A percentile compares a stretch with the other conserved stretches of the same genome.
Conservation (phyloP, 345 rosid species). For the Ceriops zippeliana region DNA sequence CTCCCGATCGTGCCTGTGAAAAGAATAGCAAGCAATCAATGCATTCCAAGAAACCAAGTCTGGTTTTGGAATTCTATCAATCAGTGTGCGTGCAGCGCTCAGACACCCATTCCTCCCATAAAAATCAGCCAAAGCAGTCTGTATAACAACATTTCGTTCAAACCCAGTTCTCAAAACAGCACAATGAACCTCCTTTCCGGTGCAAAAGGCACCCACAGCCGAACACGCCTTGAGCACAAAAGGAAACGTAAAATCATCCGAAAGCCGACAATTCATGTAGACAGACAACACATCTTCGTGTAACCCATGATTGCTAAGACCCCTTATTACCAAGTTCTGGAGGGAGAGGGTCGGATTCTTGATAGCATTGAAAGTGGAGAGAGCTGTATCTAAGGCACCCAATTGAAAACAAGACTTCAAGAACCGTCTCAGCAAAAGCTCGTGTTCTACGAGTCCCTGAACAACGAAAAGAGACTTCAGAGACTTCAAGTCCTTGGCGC, state of each 20-base stretch:
- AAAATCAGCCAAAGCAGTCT: constrained; percentile 20
- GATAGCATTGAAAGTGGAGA: constrained; percentile 27
- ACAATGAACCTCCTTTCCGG: constrained; percentile 39
- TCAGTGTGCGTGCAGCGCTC: constrained; percentile 11
- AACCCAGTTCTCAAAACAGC: constrained; percentile 42
- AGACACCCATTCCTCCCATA: constrained; percentile 18
- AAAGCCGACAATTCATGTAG: constrained; percentile 26
- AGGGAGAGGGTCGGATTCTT: constrained; percentile 16
- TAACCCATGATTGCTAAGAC: constrained; percentile 33
- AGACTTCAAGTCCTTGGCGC: constrained; percentile 27
- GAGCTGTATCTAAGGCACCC: constrained; percentile 34
- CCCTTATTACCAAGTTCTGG: constrained; percentile 40
- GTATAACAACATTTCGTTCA: constrained; percentile 34
- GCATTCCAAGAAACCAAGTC: constrained; percentile 31
- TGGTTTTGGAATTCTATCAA: constrained; percentile 25
- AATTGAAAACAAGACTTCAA: constrained; percentile 34
- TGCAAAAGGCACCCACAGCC: constrained; percentile 23
- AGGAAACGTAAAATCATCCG: constrained; percentile 43
- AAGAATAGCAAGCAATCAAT: constrained; percentile 28
- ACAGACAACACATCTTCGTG: constrained; percentile 35
- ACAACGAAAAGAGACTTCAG: constrained; percentile 31
- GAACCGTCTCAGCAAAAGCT: constrained; percentile 23
- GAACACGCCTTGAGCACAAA: constrained; percentile 47
- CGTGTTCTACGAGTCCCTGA: constrained; percentile 22
- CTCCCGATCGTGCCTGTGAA: constrained; percentile 6